Base-by-base conservation (phyloP, 345 rosid species). In the Citrus cavaleriei region DNA sequence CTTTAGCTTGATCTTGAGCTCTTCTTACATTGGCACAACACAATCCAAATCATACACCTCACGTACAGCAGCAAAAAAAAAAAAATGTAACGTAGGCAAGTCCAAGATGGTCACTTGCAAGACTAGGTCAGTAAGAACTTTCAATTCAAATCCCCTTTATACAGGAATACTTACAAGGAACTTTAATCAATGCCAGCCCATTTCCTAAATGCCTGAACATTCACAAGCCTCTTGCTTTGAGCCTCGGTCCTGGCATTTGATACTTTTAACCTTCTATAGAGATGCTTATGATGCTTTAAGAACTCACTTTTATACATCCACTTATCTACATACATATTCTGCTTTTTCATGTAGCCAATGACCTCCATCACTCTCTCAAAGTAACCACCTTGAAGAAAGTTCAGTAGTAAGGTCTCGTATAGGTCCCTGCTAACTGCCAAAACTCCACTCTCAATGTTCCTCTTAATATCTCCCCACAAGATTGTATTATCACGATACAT, bases 311-410 rank as follows among this genome's bases (percentile, higher is more conserved):
- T 88, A 63, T 83, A 90, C 93, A 91, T 85, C 81, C 86, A 66
- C 74, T 86, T 85, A 76, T 95, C 98, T 19, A 67, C 78, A 74
- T 79, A 87, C 88, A 90, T 84, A 37, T 49, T 76, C 28, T 38
- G 73, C 82, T 86, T 81, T 80, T 86, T 83, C 98, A 91, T 91
- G 57, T 77, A 85, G 83, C 70, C 70, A 71, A 91, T 86, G 30
- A 92, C 84, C 85, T 93, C 97, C 90, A 90, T 87, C 74, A 91
- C 95, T 78, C 99, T 91, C 85, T 92, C 99, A 77, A 95, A 95
- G 86, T 91, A 93, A 75, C 98, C 98, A 69, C 95, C 98, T 80
- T 85, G 89, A 75, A 95, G 85, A 80, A 95, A 90, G 81, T 83
- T 88, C 80, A 93, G 74, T 7, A 92, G 83, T 78, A 95, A 80